These are phyloP conservation scores for Xenoacremonium recifei DNA, from an alignment of 2,329 filamentous ascomycete species.

Conservation along the genomic window DNA sequence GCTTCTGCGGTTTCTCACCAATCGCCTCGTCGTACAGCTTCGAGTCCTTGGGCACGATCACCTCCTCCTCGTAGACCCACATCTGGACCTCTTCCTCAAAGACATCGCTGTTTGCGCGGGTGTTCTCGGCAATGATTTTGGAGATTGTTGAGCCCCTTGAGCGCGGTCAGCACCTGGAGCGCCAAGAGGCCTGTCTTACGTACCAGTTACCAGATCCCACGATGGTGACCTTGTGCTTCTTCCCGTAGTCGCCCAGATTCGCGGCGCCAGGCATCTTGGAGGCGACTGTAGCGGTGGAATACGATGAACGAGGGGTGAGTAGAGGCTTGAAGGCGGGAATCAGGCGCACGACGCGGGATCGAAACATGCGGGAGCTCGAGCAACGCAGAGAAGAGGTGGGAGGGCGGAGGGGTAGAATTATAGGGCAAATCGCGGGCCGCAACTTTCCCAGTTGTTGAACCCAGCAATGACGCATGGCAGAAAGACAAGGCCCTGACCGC, in stretches of 20 bases:
- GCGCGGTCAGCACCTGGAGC: background rate
- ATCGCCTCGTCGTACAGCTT: constrained; percentile 67
- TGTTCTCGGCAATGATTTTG: constrained; percentile 95
- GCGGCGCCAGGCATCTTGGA: constrained; percentile 32
- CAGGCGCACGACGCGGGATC: constrained; percentile 15
- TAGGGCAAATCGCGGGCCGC: constrained; percentile 14
- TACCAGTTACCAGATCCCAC: constrained; percentile 97
- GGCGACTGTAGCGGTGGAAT: constrained; percentile 15
- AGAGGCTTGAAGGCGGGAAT: constrained; percentile 10
- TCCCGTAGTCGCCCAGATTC: constrained; percentile 49
- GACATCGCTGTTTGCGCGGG: constrained; percentile 69
- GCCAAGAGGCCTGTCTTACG: background rate
- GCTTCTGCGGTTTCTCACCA: constrained; percentile 72
- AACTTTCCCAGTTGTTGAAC: constrained; percentile 29
- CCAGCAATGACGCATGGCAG: constrained; percentile 28
- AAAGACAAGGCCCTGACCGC: constrained; percentile 23
- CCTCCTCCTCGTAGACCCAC: constrained; percentile 98
- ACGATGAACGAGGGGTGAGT: constrained; percentile 12
- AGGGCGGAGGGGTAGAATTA: constrained; percentile 22
- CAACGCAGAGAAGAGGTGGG: constrained; percentile 9
- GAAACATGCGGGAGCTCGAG: constrained; percentile 20
- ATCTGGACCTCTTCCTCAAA: constrained; percentile 93
- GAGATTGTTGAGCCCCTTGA: constrained; percentile 90
- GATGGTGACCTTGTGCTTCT: constrained; percentile 89
- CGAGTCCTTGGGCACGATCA: constrained; percentile 69